Percentiles rank a stretch among this genome's conserved stretches.
These are phyloP conservation scores for Mucor irregularis DNA, from an alignment of 371 early-diverging fungal genomes.

Conservation along the genomic window DNA sequence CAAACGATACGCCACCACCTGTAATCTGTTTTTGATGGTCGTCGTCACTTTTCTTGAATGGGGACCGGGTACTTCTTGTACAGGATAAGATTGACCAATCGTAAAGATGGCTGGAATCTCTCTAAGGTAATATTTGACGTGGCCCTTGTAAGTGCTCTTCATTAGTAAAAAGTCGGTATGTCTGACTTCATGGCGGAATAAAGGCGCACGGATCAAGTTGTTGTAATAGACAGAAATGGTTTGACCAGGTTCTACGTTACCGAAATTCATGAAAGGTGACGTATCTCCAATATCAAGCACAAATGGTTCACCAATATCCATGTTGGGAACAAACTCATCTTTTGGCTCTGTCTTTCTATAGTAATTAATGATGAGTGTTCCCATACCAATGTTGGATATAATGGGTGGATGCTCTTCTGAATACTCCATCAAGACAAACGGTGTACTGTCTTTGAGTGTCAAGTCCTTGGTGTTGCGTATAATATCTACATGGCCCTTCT, in stretches of 20 bases:
- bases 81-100: slow-evolving; percentile 98
- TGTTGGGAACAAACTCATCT: slow-evolving; percentile 76
- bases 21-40: slow-evolving; percentile 90
- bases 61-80: slow-evolving; percentile 96
- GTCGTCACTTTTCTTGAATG: slow-evolving; percentile 96
- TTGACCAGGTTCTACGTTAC: slow-evolving; percentile 94
- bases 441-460: slow-evolving; percentile 85
- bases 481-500: slow-evolving; percentile 71
- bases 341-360: slow-evolving; percentile 93
- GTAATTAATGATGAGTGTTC: slow-evolving; percentile 93
- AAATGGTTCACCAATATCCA: slow-evolving; percentile 84
- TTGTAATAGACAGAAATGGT: slow-evolving; percentile 89
- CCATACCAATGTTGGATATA: slow-evolving; percentile 97
- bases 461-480: slow-evolving; percentile 89
- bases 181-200: slow-evolving; percentile 82
- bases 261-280: slow-evolving; percentile 97
- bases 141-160: slow-evolving; percentile 71
- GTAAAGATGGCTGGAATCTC: slow-evolving; percentile 85
- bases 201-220: slow-evolving; percentile 96
- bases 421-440: slow-evolving; percentile 94
- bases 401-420: slow-evolving; percentile 99
- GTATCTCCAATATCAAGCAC: slow-evolving; percentile 94
- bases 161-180: slow-evolving; percentile 89
- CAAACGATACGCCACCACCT: slow-evolving; percentile 88
- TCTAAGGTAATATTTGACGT: slow-evolving; percentile 81